These are phyloP conservation scores for Lactarius deliciosus DNA, from an alignment of 768 basidiomycete species.

Conservation along the genomic window DNA sequence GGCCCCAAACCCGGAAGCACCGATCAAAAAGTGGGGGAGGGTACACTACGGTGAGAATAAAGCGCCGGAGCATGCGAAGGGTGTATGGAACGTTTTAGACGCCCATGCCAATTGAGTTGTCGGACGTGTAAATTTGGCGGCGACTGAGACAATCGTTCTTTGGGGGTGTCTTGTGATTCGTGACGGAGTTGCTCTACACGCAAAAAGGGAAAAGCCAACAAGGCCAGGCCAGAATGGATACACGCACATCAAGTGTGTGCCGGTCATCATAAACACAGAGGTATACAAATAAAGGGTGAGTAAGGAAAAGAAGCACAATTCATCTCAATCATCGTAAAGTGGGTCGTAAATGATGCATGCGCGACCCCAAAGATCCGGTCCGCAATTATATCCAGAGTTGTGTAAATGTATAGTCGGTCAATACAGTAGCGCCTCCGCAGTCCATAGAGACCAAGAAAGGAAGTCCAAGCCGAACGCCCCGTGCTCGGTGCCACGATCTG, in stretches of 20 bases:
- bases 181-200: conserved; percentile 3
- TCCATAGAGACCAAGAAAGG: conserved; percentile 9
- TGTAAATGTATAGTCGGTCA: background rate
- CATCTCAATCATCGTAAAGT: background rate
- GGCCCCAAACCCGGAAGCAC: background rate
- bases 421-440: background rate
- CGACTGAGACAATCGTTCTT: background rate
- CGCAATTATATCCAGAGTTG: background rate
- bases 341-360: conserved; percentile 12
- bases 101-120: background rate
- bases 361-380: background rate
- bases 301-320: background rate
- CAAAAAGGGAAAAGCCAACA: conserved; percentile 3
- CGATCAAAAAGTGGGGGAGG: background rate
- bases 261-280: conserved; percentile 2
- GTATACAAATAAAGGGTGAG: conserved; percentile 5
- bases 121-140: background rate
- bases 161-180: background rate
- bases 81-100: background rate
- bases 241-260: conserved; percentile 18
- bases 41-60: background rate
- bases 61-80: background rate
- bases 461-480: background rate
- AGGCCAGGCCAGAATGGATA: background rate
- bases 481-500: background rate